Evolutionary conservation across 805 yeast genomes (phyloP).

Genomic region (Wickerhamiella kazuoi): DNA sequence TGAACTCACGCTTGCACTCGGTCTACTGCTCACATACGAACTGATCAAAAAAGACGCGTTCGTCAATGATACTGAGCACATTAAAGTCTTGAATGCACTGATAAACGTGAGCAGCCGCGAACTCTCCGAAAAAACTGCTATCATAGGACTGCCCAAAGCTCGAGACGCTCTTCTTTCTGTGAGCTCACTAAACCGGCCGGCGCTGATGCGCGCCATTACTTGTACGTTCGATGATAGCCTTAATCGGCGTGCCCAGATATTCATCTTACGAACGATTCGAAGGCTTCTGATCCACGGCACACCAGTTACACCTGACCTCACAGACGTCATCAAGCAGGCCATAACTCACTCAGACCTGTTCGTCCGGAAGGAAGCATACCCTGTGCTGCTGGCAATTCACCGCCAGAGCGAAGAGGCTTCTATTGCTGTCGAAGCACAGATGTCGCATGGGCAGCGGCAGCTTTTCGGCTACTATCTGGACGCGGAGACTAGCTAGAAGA

Average conservation of each 20-base stretch:
- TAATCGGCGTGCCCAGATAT: not conserved
- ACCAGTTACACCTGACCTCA: slow-evolving; percentile 2
- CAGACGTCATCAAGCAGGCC: slow-evolving; percentile 5
- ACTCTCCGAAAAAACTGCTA: not conserved
- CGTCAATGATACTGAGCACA: slow-evolving; percentile 7
- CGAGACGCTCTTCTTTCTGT: slow-evolving; percentile 9
- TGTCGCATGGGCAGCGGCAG: slow-evolving; percentile 17
- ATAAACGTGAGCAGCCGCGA: not conserved
- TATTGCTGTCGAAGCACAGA: slow-evolving; percentile 4
- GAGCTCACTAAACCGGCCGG: not conserved
- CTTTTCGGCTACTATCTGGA: slow-evolving; percentile 14
- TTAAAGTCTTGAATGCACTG: slow-evolving; percentile 4
- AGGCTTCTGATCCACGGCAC: not conserved
- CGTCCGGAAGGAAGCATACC: slow-evolving; percentile 19
- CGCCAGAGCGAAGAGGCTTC: slow-evolving; percentile 6
- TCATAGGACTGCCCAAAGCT: slow-evolving; percentile 10
- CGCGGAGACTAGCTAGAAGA: too few species aligned
- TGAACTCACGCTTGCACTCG: slow-evolving; percentile 10
- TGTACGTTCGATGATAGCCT: not conserved
- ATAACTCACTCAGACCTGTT: slow-evolving; percentile 11
- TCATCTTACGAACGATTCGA: slow-evolving; percentile 3
- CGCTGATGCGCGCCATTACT: not conserved
- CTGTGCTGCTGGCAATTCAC: slow-evolving; percentile 11
- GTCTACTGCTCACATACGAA: slow-evolving; percentile 11
- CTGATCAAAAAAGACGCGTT: slow-evolving; percentile 7